These are phyloP conservation scores for Leccinellum albellum DNA, from an alignment of 768 basidiomycete genomes.

Conservation along the genomic window DNA sequence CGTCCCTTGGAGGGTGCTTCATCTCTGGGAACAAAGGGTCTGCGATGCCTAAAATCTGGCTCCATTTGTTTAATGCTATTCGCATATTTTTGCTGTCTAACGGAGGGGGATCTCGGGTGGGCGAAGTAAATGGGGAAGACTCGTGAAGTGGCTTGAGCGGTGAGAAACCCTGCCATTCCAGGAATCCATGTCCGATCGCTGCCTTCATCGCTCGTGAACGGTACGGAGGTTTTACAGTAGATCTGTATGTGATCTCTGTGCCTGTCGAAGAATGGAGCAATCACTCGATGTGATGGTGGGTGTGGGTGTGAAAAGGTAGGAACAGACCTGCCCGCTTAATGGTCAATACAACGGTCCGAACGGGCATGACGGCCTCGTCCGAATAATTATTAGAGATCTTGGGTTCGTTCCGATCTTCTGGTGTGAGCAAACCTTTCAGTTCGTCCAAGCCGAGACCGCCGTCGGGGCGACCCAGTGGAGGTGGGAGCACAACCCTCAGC, in stretches of 20 bases:
- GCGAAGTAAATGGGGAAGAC: constrained; percentile 26
- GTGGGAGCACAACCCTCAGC: constrained; percentile 30
- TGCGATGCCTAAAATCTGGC: constrained; percentile 29
- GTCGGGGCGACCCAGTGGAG: constrained; percentile 14
- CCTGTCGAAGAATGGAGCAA: constrained; percentile 4
- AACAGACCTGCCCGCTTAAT: constrained; percentile 28
- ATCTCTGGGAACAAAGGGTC: constrained; percentile 33
- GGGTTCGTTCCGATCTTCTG: constrained; percentile 4
- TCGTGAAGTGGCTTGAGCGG: constrained; percentile 28
- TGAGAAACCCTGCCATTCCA: constrained; percentile 33
- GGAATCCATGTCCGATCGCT: constrained; percentile 28
- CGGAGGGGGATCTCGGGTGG: constrained; percentile 8
- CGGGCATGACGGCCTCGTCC: not conserved
- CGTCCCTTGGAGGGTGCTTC: constrained; percentile 2
- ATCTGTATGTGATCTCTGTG: constrained; percentile 20
- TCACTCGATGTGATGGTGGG: not conserved
- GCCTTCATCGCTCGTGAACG: constrained; percentile 30
- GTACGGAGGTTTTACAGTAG: constrained; percentile 20
- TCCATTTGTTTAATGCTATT: constrained; percentile 32
- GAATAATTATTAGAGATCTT: not conserved
- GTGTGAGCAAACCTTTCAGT: constrained; percentile 26
- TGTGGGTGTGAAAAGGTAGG: not conserved
- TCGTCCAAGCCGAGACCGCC: constrained; percentile 36
- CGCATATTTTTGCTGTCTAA: constrained; percentile 29
- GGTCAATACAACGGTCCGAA: constrained; percentile 13